These are phyloP conservation scores for Aspergillus eucalypticola DNA, from an alignment of 2,329 filamentous ascomycete species.

Conservation along the genomic window DNA sequence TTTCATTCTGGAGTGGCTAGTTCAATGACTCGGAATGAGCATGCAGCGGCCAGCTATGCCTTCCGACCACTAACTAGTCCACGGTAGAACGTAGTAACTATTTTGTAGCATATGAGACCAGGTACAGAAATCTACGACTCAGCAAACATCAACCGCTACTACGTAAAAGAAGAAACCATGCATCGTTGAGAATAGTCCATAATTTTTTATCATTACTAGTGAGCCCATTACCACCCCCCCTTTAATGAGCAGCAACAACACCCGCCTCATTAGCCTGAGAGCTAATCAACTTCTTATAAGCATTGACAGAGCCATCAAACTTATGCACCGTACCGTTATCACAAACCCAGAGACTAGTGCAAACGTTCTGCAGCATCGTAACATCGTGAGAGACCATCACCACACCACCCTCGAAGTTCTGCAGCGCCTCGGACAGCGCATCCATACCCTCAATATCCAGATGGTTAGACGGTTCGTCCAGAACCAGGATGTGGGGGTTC, in stretches of 20 bases:
- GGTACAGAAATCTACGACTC: no score
- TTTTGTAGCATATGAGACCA: no score
- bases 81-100: no score
- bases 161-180: no score
- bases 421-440: constrained; percentile 79
- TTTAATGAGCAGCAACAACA: constrained; percentile 57
- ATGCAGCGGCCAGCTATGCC: no score
- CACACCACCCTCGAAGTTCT: constrained; percentile 88
- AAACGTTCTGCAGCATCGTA: constrained; percentile 96
- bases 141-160: no score
- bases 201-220: constrained; percentile 7
- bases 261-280: constrained; percentile 86
- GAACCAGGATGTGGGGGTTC: constrained; percentile 94
- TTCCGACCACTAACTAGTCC: no score
- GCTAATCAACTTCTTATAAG: constrained; percentile 95
- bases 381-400: constrained; percentile 99
- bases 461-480: constrained; percentile 98
- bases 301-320: constrained; percentile 91
- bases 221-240: not conserved
- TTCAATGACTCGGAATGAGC: no score
- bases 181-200: not conserved
- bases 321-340: constrained; percentile 92
- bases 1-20: no score
- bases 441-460: constrained; percentile 99
- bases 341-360: constrained; percentile 93